Conservation (phyloP, 805 yeast species). For the Kuraishia hungarica region DNA sequence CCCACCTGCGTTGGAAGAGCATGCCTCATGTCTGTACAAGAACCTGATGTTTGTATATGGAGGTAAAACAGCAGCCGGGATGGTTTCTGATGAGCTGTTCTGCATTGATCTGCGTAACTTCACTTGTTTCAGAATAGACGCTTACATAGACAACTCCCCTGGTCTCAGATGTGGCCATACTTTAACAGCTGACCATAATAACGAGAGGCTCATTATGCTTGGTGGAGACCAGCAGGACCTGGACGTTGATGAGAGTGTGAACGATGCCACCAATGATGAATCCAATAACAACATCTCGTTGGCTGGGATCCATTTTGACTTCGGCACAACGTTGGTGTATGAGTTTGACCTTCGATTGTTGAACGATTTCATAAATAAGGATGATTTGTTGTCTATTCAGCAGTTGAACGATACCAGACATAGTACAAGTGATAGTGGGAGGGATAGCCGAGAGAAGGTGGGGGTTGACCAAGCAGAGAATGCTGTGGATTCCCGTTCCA, state of each 20-base stretch:
- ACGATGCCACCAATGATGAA: slow-evolving; percentile 10
- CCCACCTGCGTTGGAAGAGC: slow-evolving; percentile 89
- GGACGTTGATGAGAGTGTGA: slow-evolving; percentile 20
- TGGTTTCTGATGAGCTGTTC: slow-evolving; percentile 54
- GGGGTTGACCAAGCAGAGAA: too few species aligned
- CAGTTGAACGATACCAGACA: background rate
- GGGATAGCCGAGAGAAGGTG: too few species aligned
- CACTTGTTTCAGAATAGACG: slow-evolving; percentile 53
- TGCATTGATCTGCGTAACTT: slow-evolving; percentile 69
- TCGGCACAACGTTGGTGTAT: slow-evolving; percentile 24
- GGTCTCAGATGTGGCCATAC: slow-evolving; percentile 91
- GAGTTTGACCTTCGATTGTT: slow-evolving; percentile 22
- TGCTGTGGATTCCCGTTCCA: background rate
- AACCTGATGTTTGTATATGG: slow-evolving; percentile 82
- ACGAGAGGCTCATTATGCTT: slow-evolving; percentile 69
- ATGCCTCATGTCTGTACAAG: slow-evolving; percentile 71
- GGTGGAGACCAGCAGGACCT: slow-evolving; percentile 85
- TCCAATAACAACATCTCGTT: slow-evolving; percentile 6
- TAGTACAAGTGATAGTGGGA: too few species aligned
- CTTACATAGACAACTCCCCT: slow-evolving; percentile 44
- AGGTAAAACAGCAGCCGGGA: slow-evolving; percentile 74
- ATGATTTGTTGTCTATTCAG: background rate
- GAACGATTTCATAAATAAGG: slow-evolving; percentile 1
- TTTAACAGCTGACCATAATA: slow-evolving; percentile 57
- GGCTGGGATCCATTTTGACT: slow-evolving; percentile 21